These are phyloP conservation scores for Aureobasidium sp. DNA, from an alignment of 2,329 filamentous ascomycete species.

Conservation along the genomic window DNA sequence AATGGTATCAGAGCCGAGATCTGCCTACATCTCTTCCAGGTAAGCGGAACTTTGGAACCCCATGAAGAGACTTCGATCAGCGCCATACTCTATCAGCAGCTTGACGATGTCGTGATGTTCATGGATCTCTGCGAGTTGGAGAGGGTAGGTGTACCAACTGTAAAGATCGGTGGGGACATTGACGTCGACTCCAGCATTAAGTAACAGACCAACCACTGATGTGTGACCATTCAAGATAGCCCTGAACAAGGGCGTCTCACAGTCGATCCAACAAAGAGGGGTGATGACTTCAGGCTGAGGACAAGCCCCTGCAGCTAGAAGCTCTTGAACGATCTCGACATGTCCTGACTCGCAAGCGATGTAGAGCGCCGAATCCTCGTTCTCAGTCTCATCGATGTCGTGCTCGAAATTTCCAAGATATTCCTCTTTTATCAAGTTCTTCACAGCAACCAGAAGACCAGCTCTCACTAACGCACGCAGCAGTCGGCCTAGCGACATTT, in stretches of 20 bases:
- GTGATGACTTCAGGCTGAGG: neutral
- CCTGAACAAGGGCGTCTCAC: neutral
- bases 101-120: neutral
- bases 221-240: neutral
- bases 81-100: neutral
- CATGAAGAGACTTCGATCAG: neutral
- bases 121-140: neutral
- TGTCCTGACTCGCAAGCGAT: neutral
- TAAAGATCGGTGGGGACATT: neutral
- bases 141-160: neutral
- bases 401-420: neutral
- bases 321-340: neutral
- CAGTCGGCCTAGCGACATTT: neutral
- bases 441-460: neutral
- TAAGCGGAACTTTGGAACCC: too few relatives aligned
- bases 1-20: too few relatives aligned
- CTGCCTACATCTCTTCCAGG: too few relatives aligned
- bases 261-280: neutral
- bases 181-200: neutral
- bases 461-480: neutral
- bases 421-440: neutral
- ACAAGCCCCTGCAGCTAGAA: neutral
- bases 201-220: neutral
- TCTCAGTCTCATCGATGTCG: neutral
- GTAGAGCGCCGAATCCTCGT: neutral